Conservation (phyloP, 257 asterid species). For the Hygrophila difformis region DNA sequence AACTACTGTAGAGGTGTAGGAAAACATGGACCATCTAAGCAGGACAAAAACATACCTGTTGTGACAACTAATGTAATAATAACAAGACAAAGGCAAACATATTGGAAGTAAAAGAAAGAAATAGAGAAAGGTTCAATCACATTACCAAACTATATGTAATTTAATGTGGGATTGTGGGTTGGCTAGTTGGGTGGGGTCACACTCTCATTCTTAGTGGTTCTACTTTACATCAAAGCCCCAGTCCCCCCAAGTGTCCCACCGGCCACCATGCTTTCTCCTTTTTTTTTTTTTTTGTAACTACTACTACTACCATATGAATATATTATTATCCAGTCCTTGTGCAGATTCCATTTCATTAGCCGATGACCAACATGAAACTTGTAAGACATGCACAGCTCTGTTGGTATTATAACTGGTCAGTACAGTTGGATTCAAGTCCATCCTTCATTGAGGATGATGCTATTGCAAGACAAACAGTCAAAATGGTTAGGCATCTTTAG, state of each 20-base stretch:
- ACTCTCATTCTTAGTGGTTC: constrained; percentile 15
- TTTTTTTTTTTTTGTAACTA: no score
- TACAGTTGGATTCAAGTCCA: neutral
- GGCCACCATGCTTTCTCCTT: constrained; percentile 16
- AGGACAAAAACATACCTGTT: constrained; percentile 22
- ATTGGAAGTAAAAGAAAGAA: neutral
- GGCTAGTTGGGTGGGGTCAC: constrained; percentile 26
- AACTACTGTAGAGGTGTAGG: neutral
- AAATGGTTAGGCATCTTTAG: constrained; percentile 7
- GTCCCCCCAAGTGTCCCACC: neutral
- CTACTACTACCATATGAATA: no score
- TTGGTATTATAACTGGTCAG: neutral
- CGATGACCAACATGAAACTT: no score
- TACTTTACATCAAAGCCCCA: constrained; percentile 28
- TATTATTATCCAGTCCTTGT: no score
- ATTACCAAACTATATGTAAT: constrained; percentile 14
- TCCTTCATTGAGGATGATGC: neutral
- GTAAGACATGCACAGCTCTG: no score
- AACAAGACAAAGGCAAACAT: constrained; percentile 12
- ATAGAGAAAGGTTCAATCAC: neutral
- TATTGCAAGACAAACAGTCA: constrained; percentile 8
- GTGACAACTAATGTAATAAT: constrained; percentile 36
- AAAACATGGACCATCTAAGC: constrained; percentile 10
- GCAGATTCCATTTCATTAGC: constrained; percentile 6
- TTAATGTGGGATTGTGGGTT: constrained; percentile 26